Evolutionary conservation across 805 yeast genomes (phyloP), one percentile per base, ranked within the genome.

Genomic region (Kodamaea laetipori): DNA sequence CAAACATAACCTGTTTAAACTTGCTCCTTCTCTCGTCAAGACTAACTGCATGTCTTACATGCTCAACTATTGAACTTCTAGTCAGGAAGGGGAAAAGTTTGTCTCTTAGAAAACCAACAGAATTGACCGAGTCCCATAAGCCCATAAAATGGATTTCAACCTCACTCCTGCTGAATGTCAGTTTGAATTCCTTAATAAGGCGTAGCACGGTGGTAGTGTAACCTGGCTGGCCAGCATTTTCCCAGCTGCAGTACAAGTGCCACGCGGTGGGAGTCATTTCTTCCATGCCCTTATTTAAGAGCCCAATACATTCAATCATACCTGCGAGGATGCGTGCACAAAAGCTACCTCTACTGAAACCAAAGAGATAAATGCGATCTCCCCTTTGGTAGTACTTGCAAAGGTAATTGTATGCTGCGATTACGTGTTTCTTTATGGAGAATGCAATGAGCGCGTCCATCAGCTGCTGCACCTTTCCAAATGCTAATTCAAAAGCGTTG

Each of bases 101-200:
- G 52, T 81, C 86, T 32, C 79, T 64, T 3, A 82, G 44, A 7
- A 81, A 52, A 0, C 89, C 89, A 15, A 82, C 81, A 1, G 87
- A 81, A 54, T 80, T 81, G 13, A 82, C 80, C 0, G 86, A 77
- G 60, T 83, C 90, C 74, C 84, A 83, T 13, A 83, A 58, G 0
- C 89, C 89, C 73, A 82, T 76, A 46, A 81, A 80, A 48, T 75
- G 73, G 37, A 83, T 69, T 6, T 53, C 54, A 3, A 79, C 74
- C 4, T 63, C 58, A 4, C 65, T 52, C 37, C 80, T 60, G 10
- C 79, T 73, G 54, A 82, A 83, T 0, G 82, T 77, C 37, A 63
- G 66, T 47, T 69, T 74, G 56, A 81, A 83, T 49, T 79, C 83
- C 10, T 33, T 18, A 26, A 33, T 33, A 5, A 33, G 26, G 21